Base-by-base conservation (phyloP, 2,329 filamentous ascomycete genomes). In the Claviceps monticola region DNA sequence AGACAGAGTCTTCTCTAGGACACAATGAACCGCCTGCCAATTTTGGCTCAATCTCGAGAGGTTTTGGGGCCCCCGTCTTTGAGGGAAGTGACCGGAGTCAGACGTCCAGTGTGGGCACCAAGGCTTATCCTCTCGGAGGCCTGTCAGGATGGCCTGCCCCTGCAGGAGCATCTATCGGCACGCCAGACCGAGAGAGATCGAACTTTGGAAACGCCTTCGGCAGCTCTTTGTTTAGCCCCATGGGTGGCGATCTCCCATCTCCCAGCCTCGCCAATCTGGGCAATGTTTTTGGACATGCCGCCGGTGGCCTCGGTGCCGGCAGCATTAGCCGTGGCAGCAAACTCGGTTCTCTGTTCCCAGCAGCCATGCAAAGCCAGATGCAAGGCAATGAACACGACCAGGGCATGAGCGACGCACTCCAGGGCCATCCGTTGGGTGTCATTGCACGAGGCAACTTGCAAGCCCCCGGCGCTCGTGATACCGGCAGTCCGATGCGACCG, bases 341-440 rank as follows among this genome's bases (percentile, higher is more conserved):
- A 67, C 74, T 96, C 41, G 86, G 86, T 2, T 90, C 88, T 1
- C 72, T 98, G 23, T 96, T 98, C 62, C 90, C 91, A 8, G 72
- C 82, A 1, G 83, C 85, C 4, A 90, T 95, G 86, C 90, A 96
- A 68, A 86, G 89, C 38, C 88, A 94, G 65, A 90, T 94, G 84
- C 86, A 89, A 54, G 70, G 71, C 3, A 76, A 82, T 34, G 85
- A 91, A 13, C 83, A 84, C 44, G 78, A 82, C 4, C 77, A 80
- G 26, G 74, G 63, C 53, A 59, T 82, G 48, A 71, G 74, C 38
- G 82, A 84, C 53, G 73, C 73, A 1, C 63, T 76, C 13, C 79
- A 82, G 54, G 68, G 66, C 47, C 80, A 80, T 55, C 78, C 79
- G 3, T 75, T 86, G 7, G 82, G 82, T 39, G 79, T 80, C 14